Evolutionary conservation across 1,284 basidiomycete genomes (phyloP).

Genomic region (Pseudozyma tsukubaensis): DNA sequence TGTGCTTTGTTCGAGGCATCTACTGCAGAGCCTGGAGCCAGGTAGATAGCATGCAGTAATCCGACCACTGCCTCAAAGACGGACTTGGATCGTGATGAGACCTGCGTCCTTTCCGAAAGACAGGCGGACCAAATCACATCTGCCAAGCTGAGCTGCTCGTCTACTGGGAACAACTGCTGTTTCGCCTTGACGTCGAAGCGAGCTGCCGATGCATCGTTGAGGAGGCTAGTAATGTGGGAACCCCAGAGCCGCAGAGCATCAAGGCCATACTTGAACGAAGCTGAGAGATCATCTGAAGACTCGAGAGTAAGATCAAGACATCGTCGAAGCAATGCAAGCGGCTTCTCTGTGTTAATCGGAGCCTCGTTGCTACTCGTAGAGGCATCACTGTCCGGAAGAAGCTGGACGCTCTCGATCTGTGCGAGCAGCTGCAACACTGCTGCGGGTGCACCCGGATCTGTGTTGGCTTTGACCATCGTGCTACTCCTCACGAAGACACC

Average conservation of each 20-base stretch:
- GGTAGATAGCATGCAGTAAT: slow-evolving; percentile 22
- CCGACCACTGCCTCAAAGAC: slow-evolving; percentile 35
- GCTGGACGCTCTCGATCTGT: slow-evolving; percentile 28
- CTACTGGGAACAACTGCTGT: slow-evolving; percentile 21
- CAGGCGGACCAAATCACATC: slow-evolving; percentile 51
- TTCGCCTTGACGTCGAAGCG: slow-evolving; percentile 9
- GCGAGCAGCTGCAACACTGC: slow-evolving; percentile 39
- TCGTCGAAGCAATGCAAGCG: slow-evolving; percentile 31
- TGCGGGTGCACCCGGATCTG: slow-evolving; percentile 39
- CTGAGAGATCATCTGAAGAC: slow-evolving; percentile 33
- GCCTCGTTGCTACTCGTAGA: slow-evolving; percentile 23
- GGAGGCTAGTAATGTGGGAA: slow-evolving; percentile 15
- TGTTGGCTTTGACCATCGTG: slow-evolving; percentile 50
- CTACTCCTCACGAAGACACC: not conserved
- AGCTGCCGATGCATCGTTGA: slow-evolving; percentile 8
- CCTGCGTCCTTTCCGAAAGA: slow-evolving; percentile 38
- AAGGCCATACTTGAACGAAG: slow-evolving; percentile 48
- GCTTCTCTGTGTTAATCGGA: slow-evolving; percentile 14
- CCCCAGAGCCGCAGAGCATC: slow-evolving; percentile 48
- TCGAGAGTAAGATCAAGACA: slow-evolving; percentile 35
- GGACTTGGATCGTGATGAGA: slow-evolving; percentile 35
- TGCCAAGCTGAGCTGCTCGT: slow-evolving; percentile 38
- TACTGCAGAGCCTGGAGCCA: not conserved
- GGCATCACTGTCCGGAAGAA: slow-evolving; percentile 2
- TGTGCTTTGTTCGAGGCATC: not conserved